Conservation (phyloP, 2,329 filamentous ascomycete genomes). For the Alternaria sp. region DNA sequence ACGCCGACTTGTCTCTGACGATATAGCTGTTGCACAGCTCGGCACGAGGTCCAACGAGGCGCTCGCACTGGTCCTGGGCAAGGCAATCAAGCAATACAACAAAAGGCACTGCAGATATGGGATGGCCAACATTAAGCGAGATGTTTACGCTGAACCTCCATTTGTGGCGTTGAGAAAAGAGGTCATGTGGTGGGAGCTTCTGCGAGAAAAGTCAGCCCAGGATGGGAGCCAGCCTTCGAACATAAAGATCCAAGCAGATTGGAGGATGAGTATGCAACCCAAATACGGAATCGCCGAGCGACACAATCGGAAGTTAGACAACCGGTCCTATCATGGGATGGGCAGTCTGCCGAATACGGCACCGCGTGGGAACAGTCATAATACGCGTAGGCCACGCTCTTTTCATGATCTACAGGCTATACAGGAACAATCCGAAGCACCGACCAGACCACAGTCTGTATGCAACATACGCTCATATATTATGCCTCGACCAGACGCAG, state of each 20-base stretch:
- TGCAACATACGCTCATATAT: background rate
- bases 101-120: conserved; percentile 3
- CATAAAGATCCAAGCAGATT: background rate
- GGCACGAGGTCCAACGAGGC: background rate
- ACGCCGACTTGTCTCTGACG: conserved; percentile 9
- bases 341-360: background rate
- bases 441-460: background rate
- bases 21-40: conserved; percentile 5
- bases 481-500: background rate
- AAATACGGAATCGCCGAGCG: background rate
- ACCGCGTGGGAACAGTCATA: background rate
- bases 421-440: background rate
- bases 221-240: background rate
- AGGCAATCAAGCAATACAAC: background rate
- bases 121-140: conserved; percentile 5
- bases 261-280: background rate
- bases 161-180: background rate
- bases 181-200: background rate
- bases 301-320: background rate
- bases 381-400: background rate
- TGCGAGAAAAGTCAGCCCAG: background rate
- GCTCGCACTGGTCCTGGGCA: conserved; percentile 3
- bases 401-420: background rate
- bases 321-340: background rate
- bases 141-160: background rate